Evolutionary conservation across 2,329 filamentous ascomycete species (phyloP).

Genomic region (Chrysosporium queenslandicum): DNA sequence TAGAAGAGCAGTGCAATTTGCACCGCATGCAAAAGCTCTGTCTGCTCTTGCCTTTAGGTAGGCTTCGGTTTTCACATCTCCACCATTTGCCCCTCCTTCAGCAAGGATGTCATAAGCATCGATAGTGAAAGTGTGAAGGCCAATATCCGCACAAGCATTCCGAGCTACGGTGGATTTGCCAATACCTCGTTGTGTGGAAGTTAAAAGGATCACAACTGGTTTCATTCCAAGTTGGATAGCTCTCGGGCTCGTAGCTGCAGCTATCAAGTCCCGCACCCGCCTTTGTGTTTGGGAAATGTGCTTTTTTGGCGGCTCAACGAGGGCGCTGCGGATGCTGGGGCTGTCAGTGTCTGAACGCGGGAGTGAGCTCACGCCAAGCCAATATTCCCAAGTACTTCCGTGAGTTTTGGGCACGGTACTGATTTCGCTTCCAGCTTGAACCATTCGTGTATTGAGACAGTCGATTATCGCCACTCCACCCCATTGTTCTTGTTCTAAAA

Average conservation of each 20-base stretch:
- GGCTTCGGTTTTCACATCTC: slow-evolving; percentile 88
- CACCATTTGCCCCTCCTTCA: slow-evolving; percentile 76
- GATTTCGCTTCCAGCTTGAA: slow-evolving; percentile 79
- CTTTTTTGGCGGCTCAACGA: slow-evolving; percentile 28
- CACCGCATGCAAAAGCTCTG: slow-evolving; percentile 75
- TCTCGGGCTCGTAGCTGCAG: slow-evolving; percentile 76
- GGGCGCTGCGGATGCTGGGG: slow-evolving; percentile 29
- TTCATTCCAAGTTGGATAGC: slow-evolving; percentile 81
- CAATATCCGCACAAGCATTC: slow-evolving; percentile 75
- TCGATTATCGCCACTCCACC: slow-evolving; percentile 79
- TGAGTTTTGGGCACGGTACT: slow-evolving; percentile 67
- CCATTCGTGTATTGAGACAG: slow-evolving; percentile 74
- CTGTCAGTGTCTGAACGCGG: slow-evolving; percentile 39
- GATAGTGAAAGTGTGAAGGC: slow-evolving; percentile 77
- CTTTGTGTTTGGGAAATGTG: slow-evolving; percentile 51
- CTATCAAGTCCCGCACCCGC: slow-evolving; percentile 71
- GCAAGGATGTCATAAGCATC: slow-evolving; percentile 90
- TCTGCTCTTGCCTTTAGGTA: slow-evolving; percentile 81
- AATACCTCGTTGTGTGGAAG: slow-evolving; percentile 85
- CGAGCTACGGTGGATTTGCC: slow-evolving; percentile 75
- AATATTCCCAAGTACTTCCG: slow-evolving; percentile 78
- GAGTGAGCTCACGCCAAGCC: slow-evolving; percentile 63
- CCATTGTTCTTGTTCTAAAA: slow-evolving; percentile 58
- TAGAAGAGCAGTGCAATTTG: slow-evolving; percentile 73
- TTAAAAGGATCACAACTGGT: slow-evolving; percentile 75